phyloP scores from a whole-genome alignment of 352 stramenopile species.

The Phytopythium delawarense region DNA sequence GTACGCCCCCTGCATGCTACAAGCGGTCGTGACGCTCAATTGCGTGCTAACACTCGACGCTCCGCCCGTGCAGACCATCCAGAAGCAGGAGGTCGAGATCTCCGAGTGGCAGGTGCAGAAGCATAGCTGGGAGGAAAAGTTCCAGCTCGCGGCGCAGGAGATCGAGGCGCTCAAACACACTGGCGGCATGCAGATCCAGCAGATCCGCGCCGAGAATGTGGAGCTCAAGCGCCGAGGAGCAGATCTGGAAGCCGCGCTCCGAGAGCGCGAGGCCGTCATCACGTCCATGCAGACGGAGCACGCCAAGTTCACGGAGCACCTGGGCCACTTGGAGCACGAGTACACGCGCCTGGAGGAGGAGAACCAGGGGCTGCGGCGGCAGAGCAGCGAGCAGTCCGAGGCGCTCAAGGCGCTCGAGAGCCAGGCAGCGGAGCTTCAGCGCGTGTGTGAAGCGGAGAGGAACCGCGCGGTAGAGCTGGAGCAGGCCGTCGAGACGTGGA shows the following conservation, averaged over 20 bases:
- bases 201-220: conserved; percentile 39
- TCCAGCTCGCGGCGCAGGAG: conserved; percentile 47
- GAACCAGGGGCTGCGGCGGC: conserved; percentile 39
- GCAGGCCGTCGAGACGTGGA: conserved; percentile 29
- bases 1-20: conserved; percentile 14
- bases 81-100: conserved; percentile 58
- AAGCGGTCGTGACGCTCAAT: neutral
- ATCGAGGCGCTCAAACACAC: conserved; percentile 45
- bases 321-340: conserved; percentile 46
- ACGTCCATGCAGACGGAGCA: conserved; percentile 35
- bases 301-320: conserved; percentile 28
- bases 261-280: conserved; percentile 36
- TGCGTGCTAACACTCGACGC: neutral
- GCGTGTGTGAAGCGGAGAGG: conserved; percentile 30
- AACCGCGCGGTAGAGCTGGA: conserved; percentile 30
- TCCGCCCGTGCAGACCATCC: conserved; percentile 27
- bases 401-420: conserved; percentile 34
- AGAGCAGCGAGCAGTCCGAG: conserved; percentile 31
- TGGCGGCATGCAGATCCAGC: conserved; percentile 47
- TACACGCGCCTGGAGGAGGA: conserved; percentile 31
- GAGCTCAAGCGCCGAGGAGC: conserved; percentile 41
- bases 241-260: conserved; percentile 45
- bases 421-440: conserved; percentile 38
- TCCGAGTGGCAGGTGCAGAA: conserved; percentile 53
- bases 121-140: conserved; percentile 79